Evolutionary conservation across 2,329 filamentous ascomycete species (phyloP), one percentile per base, ranked within the genome.

Genomic region (Curvularia verruculosa): DNA sequence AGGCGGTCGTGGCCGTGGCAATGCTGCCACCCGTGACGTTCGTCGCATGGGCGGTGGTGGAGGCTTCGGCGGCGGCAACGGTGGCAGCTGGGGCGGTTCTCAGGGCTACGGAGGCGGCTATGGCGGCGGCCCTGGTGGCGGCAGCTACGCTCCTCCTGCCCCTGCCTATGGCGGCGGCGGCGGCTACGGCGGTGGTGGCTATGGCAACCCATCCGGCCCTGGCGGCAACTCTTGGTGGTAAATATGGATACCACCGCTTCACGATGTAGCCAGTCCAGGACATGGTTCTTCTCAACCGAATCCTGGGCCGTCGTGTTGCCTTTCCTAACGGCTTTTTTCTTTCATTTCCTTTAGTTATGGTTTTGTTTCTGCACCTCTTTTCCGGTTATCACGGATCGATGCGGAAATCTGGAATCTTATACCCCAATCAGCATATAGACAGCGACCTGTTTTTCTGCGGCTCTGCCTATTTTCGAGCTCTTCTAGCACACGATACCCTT

Each of bases 1-100:
- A 64, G 84, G 90, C 61, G 88, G 92, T 58, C 88, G 90, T 73
- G 89, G 90, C 59, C 87, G 90, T 74, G 89, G 90, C 73, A 82
- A 76, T 63, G 73, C 77, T 75, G 84, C 89, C 70, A 96, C 88
- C 78, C 92, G 93, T 75, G 95, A 98, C 78, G 92, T 95, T 83
- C 92, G 95, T 81, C 77, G 78, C 59, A 80, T 76, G 67, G 79
- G 77, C 44, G 79, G 79, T 47, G 78, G 78, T 78, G 86, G 85
- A 60, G 87, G 86, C 55, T 87, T 85, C 40, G 82, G 84, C 54
- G 82, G 82, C 58, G 71, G 76, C 40, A 81, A 80, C 59, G 72
- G 76, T 56, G 79, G 80, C 56, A 78, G 80, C 51, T 59, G 57
- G 57, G 57, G 57, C 26, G 57, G 57, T 37, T 54, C 57, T 48